phyloP scores from a whole-genome alignment of 1,284 basidiomycete species.

The Ustilago xerochloae region DNA sequence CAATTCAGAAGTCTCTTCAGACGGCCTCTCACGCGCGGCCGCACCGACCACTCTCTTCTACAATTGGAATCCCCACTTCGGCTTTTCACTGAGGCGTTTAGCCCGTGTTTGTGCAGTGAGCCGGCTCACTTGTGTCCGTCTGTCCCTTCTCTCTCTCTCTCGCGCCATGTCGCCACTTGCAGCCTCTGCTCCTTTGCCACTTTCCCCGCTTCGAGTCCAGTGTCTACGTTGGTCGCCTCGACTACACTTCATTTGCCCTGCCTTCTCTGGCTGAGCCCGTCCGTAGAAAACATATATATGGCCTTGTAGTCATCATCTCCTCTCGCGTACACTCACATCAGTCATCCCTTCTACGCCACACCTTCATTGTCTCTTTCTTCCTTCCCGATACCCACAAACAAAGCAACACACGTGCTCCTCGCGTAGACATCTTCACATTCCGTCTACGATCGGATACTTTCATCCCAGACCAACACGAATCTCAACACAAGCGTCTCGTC shows the following conservation, averaged over 20 bases:
- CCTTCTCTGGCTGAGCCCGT: neutral
- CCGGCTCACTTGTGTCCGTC: neutral
- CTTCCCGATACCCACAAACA: constrained; percentile 15
- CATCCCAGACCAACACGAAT: constrained; percentile 1
- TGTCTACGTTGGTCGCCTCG: neutral
- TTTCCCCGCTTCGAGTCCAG: constrained; percentile 5
- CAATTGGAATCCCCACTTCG: too few species aligned
- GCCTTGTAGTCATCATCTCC: neutral
- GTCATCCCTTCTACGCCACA: constrained; percentile 21
- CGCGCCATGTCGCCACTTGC: too few species aligned
- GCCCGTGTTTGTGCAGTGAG: neutral
- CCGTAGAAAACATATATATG: constrained; percentile 1
- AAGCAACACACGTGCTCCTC: neutral
- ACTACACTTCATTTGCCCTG: too few species aligned
- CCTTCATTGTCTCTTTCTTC: neutral
- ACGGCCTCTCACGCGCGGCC: neutral
- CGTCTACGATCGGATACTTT: constrained; percentile 8
- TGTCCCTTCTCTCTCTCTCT: neutral
- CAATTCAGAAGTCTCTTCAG: neutral
- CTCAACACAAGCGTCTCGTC: too few species aligned
- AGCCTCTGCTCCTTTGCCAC: constrained; percentile 3
- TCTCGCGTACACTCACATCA: constrained; percentile 1
- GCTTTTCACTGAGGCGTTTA: too few species aligned
- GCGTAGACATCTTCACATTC: neutral
- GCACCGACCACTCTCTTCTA: constrained; percentile 9